Conservation (phyloP, 345 rosid genomes). For the Moringa oleifera region DNA sequence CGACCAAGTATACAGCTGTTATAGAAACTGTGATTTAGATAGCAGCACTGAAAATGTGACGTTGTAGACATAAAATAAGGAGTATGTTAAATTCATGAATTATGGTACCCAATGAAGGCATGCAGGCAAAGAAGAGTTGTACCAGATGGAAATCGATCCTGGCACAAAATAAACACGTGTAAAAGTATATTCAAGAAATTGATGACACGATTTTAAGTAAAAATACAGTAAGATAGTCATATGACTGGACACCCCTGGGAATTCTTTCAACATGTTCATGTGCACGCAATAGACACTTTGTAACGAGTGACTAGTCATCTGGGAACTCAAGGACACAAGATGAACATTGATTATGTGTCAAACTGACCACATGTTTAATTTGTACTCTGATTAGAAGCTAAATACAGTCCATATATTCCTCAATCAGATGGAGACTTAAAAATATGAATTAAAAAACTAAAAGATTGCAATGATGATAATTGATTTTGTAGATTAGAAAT, state of each 20-base stretch:
- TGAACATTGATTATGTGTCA: too few relatives aligned
- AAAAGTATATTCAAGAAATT: background rate
- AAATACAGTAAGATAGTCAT: too few relatives aligned
- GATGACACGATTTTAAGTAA: too few relatives aligned
- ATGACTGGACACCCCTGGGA: background rate
- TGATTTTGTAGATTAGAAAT: too few relatives aligned
- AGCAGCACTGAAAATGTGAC: conserved; percentile 14
- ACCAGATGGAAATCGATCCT: conserved; percentile 95
- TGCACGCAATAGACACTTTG: background rate
- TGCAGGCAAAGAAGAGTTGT: conserved; percentile 83
- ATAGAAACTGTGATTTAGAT: conserved; percentile 25
- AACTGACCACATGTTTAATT: too few relatives aligned
- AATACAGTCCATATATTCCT: too few relatives aligned
- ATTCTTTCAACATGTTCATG: background rate
- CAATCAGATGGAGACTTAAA: too few relatives aligned
- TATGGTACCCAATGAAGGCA: conserved; percentile 83
- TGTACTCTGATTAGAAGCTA: too few relatives aligned
- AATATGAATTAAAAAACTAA: too few relatives aligned
- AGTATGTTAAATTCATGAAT: conserved; percentile 15
- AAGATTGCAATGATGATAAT: too few relatives aligned
- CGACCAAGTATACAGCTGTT: conserved; percentile 84
- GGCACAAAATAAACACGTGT: conserved; percentile 22
- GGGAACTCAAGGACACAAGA: too few relatives aligned
- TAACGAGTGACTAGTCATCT: too few relatives aligned
- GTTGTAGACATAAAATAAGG: conserved; percentile 4